Percentiles rank a stretch among this genome's conserved stretches.
These are phyloP conservation scores for Fusarium albidum DNA, from an alignment of 2,329 filamentous ascomycete genomes.

Conservation along the genomic window DNA sequence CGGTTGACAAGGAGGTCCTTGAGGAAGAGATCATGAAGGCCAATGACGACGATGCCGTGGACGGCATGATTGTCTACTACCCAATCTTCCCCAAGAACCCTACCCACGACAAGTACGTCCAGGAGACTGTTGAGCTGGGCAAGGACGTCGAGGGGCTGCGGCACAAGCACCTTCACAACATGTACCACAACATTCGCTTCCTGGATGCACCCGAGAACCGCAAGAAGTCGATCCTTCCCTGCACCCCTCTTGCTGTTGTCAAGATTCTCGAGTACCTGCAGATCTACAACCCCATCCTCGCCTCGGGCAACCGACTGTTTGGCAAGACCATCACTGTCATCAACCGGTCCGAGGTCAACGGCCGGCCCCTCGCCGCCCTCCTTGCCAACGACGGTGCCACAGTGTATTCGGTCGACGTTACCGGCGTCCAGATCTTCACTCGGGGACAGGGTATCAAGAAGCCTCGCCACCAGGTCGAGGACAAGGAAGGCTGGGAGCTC, in stretches of 20 bases:
- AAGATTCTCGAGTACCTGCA: slow-evolving; percentile 96
- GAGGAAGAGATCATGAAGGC: slow-evolving; percentile 88
- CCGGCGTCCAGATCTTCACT: slow-evolving; percentile 90
- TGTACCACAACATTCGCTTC: slow-evolving; percentile 98
- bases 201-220: slow-evolving; percentile 79
- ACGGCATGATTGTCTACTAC: slow-evolving; percentile 98
- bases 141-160: slow-evolving; percentile 97
- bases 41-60: slow-evolving; percentile 79
- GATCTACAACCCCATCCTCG: slow-evolving; percentile 95
- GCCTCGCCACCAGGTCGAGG: slow-evolving; percentile 83
- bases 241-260: slow-evolving; percentile 93
- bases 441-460: slow-evolving; percentile 88
- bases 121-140: slow-evolving; percentile 87
- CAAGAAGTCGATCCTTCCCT: slow-evolving; percentile 93
- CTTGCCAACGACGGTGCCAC: slow-evolving; percentile 95
- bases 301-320: slow-evolving; percentile 90
- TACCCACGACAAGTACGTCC: slow-evolving; percentile 91
- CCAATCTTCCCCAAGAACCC: slow-evolving; percentile 87
- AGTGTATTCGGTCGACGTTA: slow-evolving; percentile 94
- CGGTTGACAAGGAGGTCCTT: slow-evolving; percentile 84
- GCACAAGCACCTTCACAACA: slow-evolving; percentile 96
- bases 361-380: slow-evolving; percentile 88
- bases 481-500: slow-evolving; percentile 81
- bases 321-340: slow-evolving; percentile 96
- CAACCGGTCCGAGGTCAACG: slow-evolving; percentile 95